Percentiles rank a stretch among this genome's conserved stretches.
Evolutionary conservation across 2,329 filamentous ascomycete species (phyloP).

Genomic region (Colletotrichum lindemuthianum): DNA sequence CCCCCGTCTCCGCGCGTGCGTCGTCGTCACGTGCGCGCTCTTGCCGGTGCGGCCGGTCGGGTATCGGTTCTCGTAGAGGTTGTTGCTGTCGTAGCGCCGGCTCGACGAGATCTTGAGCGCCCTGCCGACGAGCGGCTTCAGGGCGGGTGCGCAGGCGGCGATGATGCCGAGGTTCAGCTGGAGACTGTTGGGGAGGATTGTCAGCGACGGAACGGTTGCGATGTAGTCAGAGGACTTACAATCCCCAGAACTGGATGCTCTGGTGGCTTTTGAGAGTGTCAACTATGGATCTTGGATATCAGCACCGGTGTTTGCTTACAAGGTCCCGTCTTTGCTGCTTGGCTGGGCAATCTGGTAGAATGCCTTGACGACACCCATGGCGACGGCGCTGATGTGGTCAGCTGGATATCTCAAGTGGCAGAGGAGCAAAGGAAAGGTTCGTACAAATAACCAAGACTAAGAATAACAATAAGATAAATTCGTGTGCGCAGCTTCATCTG

Average conservation of each 20-base stretch:
- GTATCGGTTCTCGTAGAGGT: conserved; percentile 31
- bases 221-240: conserved; percentile 41
- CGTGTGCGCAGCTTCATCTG: conserved; percentile 50
- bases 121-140: conserved; percentile 48
- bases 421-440: conserved; percentile 12
- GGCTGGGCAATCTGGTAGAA: conserved; percentile 48
- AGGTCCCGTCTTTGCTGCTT: conserved; percentile 45
- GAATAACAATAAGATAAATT: conserved; percentile 51
- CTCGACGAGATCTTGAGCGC: conserved; percentile 42
- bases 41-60: conserved; percentile 19
- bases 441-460: conserved; percentile 55
- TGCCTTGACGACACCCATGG: conserved; percentile 51
- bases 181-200: conserved; percentile 42
- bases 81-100: conserved; percentile 12
- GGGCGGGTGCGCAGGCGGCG: conserved; percentile 50
- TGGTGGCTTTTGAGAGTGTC: conserved; percentile 30
- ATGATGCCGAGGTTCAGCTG: conserved; percentile 53
- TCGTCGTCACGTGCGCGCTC: conserved; percentile 7
- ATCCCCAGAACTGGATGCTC: conserved; percentile 45
- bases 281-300: not conserved
- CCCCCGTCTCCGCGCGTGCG: conserved; percentile 10
- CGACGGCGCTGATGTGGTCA: conserved; percentile 45
- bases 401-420: not conserved
- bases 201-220: not conserved
- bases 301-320: conserved; percentile 37